Percentiles rank a stretch among this genome's conserved stretches.
Evolutionary conservation across 495 filamentous ascomycete species (phyloP).

Genomic region (Penicillium alfredii): DNA sequence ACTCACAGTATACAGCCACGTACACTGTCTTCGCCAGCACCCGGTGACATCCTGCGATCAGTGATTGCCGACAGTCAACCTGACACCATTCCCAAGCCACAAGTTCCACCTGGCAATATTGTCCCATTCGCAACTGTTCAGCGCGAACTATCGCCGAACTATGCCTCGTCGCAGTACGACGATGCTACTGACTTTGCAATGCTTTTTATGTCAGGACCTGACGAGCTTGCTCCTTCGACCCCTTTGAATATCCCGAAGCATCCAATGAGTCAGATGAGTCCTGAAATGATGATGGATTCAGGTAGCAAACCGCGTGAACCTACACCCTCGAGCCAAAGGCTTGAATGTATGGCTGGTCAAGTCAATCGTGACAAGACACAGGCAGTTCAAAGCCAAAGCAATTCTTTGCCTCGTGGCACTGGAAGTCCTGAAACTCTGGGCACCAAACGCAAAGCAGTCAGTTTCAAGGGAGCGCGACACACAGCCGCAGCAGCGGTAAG

Average conservation of each 20-base stretch:
- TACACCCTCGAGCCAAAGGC: too few relatives aligned
- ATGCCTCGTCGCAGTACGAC: constrained; percentile 12
- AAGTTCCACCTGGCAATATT: constrained; percentile 9
- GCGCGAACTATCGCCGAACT: constrained; percentile 8
- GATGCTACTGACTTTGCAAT: constrained; percentile 29
- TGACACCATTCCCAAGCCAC: constrained; percentile 2
- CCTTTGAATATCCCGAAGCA: constrained; percentile 6
- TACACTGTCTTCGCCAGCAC: constrained; percentile 1
- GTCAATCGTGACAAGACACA: too few relatives aligned
- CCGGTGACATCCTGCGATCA: not conserved
- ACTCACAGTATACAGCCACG: constrained; percentile 8
- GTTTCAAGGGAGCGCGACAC: constrained; percentile 16
- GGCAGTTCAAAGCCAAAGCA: too few relatives aligned
- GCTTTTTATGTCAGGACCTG: constrained; percentile 20
- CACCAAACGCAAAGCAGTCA: constrained; percentile 24
- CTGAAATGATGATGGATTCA: too few relatives aligned
- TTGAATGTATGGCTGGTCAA: too few relatives aligned
- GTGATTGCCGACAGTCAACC: not conserved
- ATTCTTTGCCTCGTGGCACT: not conserved
- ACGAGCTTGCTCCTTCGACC: constrained; percentile 6
- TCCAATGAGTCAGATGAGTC: too few relatives aligned
- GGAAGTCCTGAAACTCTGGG: not conserved
- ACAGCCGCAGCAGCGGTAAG: not conserved
- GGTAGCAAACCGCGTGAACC: too few relatives aligned
- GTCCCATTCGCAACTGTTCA: constrained; percentile 26